These are phyloP conservation scores for Gyrodon lividus DNA, from an alignment of 768 basidiomycete species.

Conservation along the genomic window DNA sequence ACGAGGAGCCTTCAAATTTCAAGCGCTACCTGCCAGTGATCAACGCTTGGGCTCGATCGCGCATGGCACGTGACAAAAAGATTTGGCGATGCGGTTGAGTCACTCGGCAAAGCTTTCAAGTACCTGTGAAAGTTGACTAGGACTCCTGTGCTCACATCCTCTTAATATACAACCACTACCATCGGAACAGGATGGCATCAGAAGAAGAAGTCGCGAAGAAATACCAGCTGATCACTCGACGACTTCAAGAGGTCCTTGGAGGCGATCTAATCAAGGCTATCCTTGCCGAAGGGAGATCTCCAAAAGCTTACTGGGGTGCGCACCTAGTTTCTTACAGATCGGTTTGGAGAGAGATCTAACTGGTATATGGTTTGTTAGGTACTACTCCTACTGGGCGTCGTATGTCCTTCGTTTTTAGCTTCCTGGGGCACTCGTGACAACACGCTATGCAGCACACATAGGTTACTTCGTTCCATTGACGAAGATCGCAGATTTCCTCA, in stretches of 20 bases:
- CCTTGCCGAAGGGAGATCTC: slow-evolving; percentile 69
- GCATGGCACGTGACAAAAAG: slow-evolving; percentile 4
- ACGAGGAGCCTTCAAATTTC: too few relatives aligned
- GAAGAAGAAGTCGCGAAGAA: slow-evolving; percentile 41
- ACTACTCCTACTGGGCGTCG: slow-evolving; percentile 93
- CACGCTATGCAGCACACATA: slow-evolving; percentile 70
- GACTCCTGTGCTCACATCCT: background rate
- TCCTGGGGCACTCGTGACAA: background rate
- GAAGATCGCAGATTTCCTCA: slow-evolving; percentile 95
- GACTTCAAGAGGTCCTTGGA: slow-evolving; percentile 85
- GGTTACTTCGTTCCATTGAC: slow-evolving; percentile 94
- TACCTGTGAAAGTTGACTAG: too few relatives aligned
- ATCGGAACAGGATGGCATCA: slow-evolving; percentile 28
- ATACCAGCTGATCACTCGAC: slow-evolving; percentile 81
- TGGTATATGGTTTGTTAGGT: slow-evolving; percentile 46
- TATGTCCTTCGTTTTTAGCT: slow-evolving; percentile 41
- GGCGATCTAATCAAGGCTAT: slow-evolving; percentile 81
- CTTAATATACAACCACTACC: slow-evolving; percentile 5
- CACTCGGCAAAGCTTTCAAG: too few relatives aligned
- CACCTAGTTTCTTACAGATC: slow-evolving; percentile 15
- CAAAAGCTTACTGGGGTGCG: slow-evolving; percentile 90
- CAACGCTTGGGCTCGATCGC: too few relatives aligned
- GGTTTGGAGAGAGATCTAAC: background rate
- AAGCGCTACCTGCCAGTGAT: too few relatives aligned
- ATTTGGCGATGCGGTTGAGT: too few relatives aligned